These are phyloP conservation scores for Pseudocercospora pini-densiflorae DNA, from an alignment of 2,329 filamentous ascomycete genomes.

Conservation along the genomic window DNA sequence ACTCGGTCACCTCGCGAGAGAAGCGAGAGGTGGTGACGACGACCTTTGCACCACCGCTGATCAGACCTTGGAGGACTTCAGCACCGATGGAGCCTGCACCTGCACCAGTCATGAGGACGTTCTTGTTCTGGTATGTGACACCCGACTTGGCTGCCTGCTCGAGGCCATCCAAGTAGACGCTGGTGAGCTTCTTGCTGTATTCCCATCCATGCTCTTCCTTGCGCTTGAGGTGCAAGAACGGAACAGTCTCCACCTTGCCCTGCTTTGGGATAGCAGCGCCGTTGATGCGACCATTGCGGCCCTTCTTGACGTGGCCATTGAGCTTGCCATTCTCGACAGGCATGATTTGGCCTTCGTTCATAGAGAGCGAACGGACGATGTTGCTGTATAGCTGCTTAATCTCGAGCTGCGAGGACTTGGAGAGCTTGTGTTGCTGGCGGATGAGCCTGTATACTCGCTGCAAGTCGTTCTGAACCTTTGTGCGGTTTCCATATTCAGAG, in stretches of 20 bases:
- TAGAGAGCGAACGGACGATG: conserved; percentile 88
- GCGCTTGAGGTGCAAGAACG: conserved; percentile 95
- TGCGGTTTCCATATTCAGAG: conserved; percentile 96
- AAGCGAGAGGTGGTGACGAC: conserved; percentile 96
- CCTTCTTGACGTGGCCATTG: conserved; percentile 62
- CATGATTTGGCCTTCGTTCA: conserved; percentile 98
- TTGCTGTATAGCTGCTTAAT: conserved; percentile 96
- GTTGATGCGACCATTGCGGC: conserved; percentile 54
- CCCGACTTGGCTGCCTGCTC: conserved; percentile 86
- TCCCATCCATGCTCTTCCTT: conserved; percentile 95
- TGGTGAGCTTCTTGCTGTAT: conserved; percentile 98
- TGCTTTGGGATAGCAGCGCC: conserved; percentile 61
- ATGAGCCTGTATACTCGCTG: conserved; percentile 97
- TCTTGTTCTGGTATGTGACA: conserved; percentile 91
- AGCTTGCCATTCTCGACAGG: conserved; percentile 79
- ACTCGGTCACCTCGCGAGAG: conserved; percentile 96
- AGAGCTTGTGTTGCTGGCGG: conserved; percentile 96
- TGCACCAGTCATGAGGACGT: conserved; percentile 97
- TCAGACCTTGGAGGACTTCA: conserved; percentile 91
- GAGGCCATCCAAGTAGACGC: conserved; percentile 87
- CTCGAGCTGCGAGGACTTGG: conserved; percentile 93
- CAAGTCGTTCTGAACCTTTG: conserved; percentile 96
- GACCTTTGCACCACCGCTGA: conserved; percentile 96
- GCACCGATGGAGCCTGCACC: conserved; percentile 97
- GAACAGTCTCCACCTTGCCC: conserved; percentile 95